phyloP scores from a whole-genome alignment of 2,329 filamentous ascomycete genomes.

The Aspergillus amoenus region DNA sequence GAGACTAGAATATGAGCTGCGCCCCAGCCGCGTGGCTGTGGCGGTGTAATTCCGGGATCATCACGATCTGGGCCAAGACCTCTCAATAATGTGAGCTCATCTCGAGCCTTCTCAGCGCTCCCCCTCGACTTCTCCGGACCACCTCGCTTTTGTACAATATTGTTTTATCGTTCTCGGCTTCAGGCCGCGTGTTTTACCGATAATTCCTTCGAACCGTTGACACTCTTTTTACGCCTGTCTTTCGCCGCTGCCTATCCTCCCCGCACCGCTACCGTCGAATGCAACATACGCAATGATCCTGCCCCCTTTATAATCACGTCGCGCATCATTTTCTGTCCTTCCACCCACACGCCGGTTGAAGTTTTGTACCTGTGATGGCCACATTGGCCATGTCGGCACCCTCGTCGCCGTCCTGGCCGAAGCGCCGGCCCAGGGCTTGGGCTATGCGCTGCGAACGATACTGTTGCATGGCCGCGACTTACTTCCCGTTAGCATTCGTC shows the following conservation, averaged over 20 bases:
- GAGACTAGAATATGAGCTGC: neutral
- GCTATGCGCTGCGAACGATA: conserved; percentile 67
- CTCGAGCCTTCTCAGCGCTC: neutral
- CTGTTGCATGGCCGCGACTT: conserved; percentile 76
- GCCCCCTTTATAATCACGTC: neutral
- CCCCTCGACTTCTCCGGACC: neutral
- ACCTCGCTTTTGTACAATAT: neutral
- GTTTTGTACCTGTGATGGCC: conserved; percentile 31
- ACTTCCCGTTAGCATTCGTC: conserved; percentile 85
- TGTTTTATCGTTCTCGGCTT: neutral
- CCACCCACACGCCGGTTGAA: neutral
- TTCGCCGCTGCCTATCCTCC: neutral
- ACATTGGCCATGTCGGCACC: conserved; percentile 39
- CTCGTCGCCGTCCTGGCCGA: conserved; percentile 41
- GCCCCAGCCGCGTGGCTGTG: conserved; percentile 3
- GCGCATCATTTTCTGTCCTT: neutral
- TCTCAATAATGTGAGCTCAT: neutral
- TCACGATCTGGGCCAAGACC: neutral
- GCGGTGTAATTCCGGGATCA: neutral
- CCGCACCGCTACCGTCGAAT: neutral
- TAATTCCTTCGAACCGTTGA: neutral
- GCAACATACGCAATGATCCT: neutral
- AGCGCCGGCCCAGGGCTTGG: conserved; percentile 43
- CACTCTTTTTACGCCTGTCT: neutral
- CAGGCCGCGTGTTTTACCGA: neutral